These are phyloP conservation scores for Plasmodium blacklocki DNA, from an alignment of 169 alveolate genomes.

Conservation along the genomic window DNA sequence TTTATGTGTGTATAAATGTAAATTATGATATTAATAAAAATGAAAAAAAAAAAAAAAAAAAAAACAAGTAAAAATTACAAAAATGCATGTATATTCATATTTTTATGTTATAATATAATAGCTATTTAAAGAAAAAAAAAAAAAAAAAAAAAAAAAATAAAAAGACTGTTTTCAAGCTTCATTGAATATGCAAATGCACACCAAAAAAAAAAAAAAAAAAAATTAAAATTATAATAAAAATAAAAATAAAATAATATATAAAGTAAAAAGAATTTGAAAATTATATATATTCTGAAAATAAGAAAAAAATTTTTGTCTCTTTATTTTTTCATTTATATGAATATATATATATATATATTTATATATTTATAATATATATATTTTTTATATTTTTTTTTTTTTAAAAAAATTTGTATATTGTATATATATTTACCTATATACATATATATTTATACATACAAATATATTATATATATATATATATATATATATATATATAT, in stretches of 20 bases:
- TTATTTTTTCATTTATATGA: background rate
- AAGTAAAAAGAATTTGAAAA: background rate
- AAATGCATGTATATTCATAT: no score
- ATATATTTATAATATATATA: conserved; percentile 8
- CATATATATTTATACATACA: background rate
- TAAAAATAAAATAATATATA: background rate
- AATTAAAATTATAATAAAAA: background rate
- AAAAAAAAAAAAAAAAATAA: background rate
- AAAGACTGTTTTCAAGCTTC: background rate
- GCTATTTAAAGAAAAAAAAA: background rate
- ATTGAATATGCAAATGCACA: conserved; percentile 21
- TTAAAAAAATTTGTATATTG: background rate
- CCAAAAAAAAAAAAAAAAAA: conserved; percentile 11
- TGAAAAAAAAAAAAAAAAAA: no score
- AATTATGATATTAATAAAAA: no score
- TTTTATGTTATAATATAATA: background rate
- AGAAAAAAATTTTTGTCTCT: background rate
- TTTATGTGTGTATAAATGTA: no score
- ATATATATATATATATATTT: background rate
- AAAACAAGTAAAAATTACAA: no score
- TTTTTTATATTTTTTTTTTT: conserved; percentile 1
- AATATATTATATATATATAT: background rate
- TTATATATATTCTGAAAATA: background rate
- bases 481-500: background rate
- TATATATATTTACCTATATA: conserved; percentile 1